Evolutionary conservation across 2,329 filamentous ascomycete species (phyloP).

Genomic region (Ophiostoma angusticollis): DNA sequence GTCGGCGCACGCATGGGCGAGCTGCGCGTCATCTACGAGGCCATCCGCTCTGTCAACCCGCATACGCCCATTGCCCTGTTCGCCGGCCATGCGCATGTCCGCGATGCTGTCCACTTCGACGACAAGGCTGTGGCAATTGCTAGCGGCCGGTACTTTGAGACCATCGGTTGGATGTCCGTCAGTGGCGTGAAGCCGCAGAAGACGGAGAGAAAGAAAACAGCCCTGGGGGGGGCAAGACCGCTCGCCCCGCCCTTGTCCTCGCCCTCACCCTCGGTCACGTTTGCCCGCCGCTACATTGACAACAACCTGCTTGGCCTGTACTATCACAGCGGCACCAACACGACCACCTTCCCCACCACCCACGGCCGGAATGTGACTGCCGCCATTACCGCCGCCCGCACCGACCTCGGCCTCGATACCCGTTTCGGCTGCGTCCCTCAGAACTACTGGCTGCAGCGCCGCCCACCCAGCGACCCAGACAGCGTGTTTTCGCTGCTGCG

Average conservation of each 20-base stretch:
- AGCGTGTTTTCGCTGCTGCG: conserved; percentile 78
- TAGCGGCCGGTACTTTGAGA: conserved; percentile 88
- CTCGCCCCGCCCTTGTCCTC: too few relatives aligned
- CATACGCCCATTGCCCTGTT: conserved; percentile 84
- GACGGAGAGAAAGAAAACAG: conserved; percentile 18
- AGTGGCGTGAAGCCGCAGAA: conserved; percentile 39
- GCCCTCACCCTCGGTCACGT: conserved; percentile 28
- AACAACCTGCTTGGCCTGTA: conserved; percentile 80
- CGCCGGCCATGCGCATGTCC: conserved; percentile 79
- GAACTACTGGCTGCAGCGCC: conserved; percentile 69
- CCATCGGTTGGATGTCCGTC: conserved; percentile 85
- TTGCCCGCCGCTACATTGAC: conserved; percentile 77
- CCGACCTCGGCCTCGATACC: conserved; percentile 57
- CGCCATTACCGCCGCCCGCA: conserved; percentile 57
- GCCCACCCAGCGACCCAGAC: conserved; percentile 56
- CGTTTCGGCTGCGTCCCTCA: conserved; percentile 72
- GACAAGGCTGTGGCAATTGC: conserved; percentile 65
- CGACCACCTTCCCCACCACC: conserved; percentile 60
- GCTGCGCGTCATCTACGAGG: conserved; percentile 62
- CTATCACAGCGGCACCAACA: conserved; percentile 64
- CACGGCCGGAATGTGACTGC: conserved; percentile 59
- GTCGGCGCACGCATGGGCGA: conserved; percentile 71
- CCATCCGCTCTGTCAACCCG: conserved; percentile 64
- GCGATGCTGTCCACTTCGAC: conserved; percentile 73
- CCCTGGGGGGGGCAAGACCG: too few relatives aligned